Evolutionary conservation across 164 flowering plant species (phyloP), one percentile per base, ranked within the genome.

Genomic region (Aristolochia fimbriata): DNA sequence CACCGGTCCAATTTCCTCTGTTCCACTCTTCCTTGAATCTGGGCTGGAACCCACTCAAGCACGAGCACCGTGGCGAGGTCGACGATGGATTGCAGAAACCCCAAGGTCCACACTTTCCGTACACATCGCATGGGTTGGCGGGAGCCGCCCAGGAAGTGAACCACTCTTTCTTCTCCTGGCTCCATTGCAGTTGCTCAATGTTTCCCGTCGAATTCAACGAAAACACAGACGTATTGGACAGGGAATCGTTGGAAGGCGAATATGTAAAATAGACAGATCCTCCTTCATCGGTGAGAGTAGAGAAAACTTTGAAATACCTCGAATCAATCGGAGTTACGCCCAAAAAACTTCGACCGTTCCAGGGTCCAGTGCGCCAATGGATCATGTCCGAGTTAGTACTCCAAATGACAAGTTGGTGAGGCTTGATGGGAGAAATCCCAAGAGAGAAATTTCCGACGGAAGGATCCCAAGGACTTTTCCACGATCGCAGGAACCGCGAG

Each of bases 1-100:
- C 51, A 48, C 51, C 51, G 4, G 51, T 3, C 51, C 51, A 48
- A 48, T 48, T 48, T 19, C 20, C 3, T 15, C 12, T 11, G 4
- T 63, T 63, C 76, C 77, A 69, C 37, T 69, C 75, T 19, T 51
- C 71, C 3, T 0, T 10, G 23, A 45, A 55, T 47, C 59, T 71
- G 2, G 79, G 76, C 31, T 20, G 58, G 17, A 68, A 76, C 33
- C 83, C 84, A 61, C 30, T 54, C 57, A 74, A 47, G 60, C 81
- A 77, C 37, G 69, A 63, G 43, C 82, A 80, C 14, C 74, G 68
- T 48, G 37, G 51, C 51, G 51, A 19, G n/a, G n/a, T n/a, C 20
- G 16, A 15, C 16, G 12, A 19, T 12, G 51, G 20, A 48, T 48
- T 48, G 20, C 51, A 11, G 51, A 15, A 2, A 15, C 51, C 20